Conservation (phyloP, 2,329 filamentous ascomycete genomes). For the Arthrobotrys sinensis region DNA sequence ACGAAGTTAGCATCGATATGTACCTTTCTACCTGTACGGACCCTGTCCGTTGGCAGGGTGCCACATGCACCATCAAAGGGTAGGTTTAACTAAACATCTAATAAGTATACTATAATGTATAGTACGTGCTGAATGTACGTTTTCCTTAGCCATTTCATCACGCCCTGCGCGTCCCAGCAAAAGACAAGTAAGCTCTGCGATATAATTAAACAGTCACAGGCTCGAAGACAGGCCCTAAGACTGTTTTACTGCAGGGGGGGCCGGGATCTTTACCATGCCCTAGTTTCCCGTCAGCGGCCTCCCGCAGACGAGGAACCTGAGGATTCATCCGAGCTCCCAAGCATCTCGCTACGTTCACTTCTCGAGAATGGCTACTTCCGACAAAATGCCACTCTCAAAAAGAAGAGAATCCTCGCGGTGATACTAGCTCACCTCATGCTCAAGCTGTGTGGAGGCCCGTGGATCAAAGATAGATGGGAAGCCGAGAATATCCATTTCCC, state of each 20-base stretch:
- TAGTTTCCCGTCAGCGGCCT: too few species aligned
- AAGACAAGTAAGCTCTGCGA: constrained; percentile 12
- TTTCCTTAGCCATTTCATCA: neutral
- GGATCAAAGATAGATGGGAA: constrained; percentile 34
- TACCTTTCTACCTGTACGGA: constrained; percentile 14
- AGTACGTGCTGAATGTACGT: neutral
- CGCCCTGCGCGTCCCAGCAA: neutral
- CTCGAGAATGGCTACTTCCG: constrained; percentile 19
- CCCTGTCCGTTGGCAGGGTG: constrained; percentile 1
- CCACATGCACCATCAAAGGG: constrained; percentile 16
- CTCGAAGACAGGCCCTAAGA: neutral
- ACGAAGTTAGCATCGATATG: neutral
- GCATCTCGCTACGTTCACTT: constrained; percentile 16
- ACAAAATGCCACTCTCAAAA: constrained; percentile 18
- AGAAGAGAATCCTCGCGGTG: constrained; percentile 28
- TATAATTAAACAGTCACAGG: neutral
- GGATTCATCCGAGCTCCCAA: constrained; percentile 1
- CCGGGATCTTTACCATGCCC: neutral
- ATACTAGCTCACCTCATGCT: constrained; percentile 40
- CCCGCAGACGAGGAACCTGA: too few species aligned
- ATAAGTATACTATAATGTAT: neutral
- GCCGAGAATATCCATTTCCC: constrained; percentile 25
- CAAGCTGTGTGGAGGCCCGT: constrained; percentile 33
- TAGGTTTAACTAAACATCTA: neutral
- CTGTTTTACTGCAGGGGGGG: neutral